Conservation (phyloP, 495 filamentous ascomycete species). For the Glarea lozoyensis region DNA sequence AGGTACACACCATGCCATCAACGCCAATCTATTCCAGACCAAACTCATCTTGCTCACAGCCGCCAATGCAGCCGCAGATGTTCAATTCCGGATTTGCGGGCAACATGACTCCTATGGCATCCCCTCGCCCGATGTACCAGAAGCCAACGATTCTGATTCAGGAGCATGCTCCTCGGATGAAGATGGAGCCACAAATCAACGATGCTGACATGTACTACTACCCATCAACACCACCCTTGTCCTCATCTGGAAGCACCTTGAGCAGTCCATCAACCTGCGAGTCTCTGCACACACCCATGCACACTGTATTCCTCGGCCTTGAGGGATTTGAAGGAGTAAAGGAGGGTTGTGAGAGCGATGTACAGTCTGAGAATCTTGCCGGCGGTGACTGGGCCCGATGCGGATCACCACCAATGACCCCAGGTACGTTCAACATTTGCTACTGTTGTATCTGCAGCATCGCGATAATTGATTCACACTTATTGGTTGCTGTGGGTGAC, state of each 20-base stretch:
- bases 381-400: slow-evolving; percentile 67
- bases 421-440: slow-evolving; percentile 68
- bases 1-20: slow-evolving; percentile 45
- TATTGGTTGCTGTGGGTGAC: too few species aligned
- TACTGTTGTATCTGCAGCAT: slow-evolving; percentile 1
- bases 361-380: slow-evolving; percentile 66
- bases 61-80: slow-evolving; percentile 51
- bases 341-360: slow-evolving; percentile 68
- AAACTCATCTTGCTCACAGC: slow-evolving; percentile 50
- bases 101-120: slow-evolving; percentile 67
- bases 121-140: slow-evolving; percentile 66
- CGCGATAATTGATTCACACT: slow-evolving; percentile 11
- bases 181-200: slow-evolving; percentile 69
- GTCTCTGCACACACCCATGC: slow-evolving; percentile 71
- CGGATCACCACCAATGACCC: slow-evolving; percentile 80
- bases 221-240: slow-evolving; percentile 83
- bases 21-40: slow-evolving; percentile 69
- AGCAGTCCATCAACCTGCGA: slow-evolving; percentile 80
- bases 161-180: slow-evolving; percentile 59
- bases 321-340: slow-evolving; percentile 75
- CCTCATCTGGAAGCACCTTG: slow-evolving; percentile 71
- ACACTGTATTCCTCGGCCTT: slow-evolving; percentile 65
- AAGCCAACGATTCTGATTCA: slow-evolving; percentile 67
- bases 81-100: slow-evolving; percentile 45
- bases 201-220: slow-evolving; percentile 63